Evolutionary conservation across 2,329 filamentous ascomycete species (phyloP).

Genomic region (Aspergillus sojae): DNA sequence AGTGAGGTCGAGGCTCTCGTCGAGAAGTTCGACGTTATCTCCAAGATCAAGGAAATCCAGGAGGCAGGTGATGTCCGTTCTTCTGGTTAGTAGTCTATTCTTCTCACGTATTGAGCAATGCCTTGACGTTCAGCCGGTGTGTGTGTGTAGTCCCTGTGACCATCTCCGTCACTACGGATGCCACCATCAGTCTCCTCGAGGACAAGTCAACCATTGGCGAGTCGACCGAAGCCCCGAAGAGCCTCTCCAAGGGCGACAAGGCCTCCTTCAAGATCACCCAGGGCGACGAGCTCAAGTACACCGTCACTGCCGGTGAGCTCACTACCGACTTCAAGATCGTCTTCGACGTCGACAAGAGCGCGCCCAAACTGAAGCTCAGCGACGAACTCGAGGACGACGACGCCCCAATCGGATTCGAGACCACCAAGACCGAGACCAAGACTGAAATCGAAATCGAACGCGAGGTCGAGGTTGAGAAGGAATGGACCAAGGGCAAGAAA

Average conservation of each 20-base stretch:
- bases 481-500: not conserved
- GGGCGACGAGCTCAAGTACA: not conserved
- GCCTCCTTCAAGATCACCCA: not conserved
- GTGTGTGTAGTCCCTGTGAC: not conserved
- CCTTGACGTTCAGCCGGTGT: not conserved
- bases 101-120: not conserved
- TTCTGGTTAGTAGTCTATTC: not conserved
- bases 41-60: not conserved
- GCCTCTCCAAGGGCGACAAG: not conserved
- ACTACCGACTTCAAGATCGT: not conserved
- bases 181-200: not conserved
- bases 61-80: not conserved
- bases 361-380: too few relatives aligned
- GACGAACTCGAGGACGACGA: too few relatives aligned
- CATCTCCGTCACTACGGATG: not conserved
- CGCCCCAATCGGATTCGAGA: too few relatives aligned
- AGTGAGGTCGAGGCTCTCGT: not conserved
- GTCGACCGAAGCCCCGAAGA: not conserved
- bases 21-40: not conserved
- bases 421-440: too few relatives aligned
- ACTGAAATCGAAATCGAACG: too few relatives aligned
- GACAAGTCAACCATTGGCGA: not conserved
- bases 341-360: not conserved
- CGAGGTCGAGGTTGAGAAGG: too few relatives aligned
- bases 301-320: not conserved